These are phyloP conservation scores for Colletotrichum sp. DNA, from an alignment of 2,329 filamentous ascomycete species.

Conservation along the genomic window DNA sequence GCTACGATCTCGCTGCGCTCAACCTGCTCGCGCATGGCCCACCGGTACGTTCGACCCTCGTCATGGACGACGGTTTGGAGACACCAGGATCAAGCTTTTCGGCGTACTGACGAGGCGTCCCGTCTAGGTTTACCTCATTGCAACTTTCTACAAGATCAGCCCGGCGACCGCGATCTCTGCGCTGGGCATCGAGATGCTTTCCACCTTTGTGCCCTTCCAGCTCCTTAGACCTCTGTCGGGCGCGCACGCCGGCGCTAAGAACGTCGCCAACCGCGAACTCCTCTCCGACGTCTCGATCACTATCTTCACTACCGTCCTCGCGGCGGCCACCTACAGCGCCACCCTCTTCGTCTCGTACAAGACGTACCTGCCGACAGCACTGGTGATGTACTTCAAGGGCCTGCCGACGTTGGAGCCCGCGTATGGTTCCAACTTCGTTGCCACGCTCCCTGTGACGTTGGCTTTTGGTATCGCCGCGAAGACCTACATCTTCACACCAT, in stretches of 20 bases:
- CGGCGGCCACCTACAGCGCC: constrained; percentile 76
- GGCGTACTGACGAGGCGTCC: not conserved
- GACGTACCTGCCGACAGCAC: constrained; percentile 70
- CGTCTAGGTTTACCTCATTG: constrained; percentile 71
- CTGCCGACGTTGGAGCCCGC: constrained; percentile 72
- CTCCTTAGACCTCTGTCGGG: constrained; percentile 72
- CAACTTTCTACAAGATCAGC: constrained; percentile 76
- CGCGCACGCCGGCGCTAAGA: constrained; percentile 60
- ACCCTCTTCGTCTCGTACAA: constrained; percentile 71
- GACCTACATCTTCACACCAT: constrained; percentile 78
- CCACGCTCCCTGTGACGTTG: constrained; percentile 63
- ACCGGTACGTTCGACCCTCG: constrained; percentile 50
- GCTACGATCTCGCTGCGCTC: constrained; percentile 69
- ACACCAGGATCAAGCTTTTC: not conserved
- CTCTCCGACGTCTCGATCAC: constrained; percentile 66
- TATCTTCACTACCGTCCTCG: constrained; percentile 69
- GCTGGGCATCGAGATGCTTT: constrained; percentile 70
- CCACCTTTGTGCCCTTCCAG: constrained; percentile 74
- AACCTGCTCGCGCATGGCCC: constrained; percentile 77
- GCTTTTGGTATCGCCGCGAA: constrained; percentile 72
- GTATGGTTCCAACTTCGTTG: constrained; percentile 65
- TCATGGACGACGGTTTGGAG: not conserved
- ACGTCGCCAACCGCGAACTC: constrained; percentile 66
- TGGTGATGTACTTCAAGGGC: constrained; percentile 78
- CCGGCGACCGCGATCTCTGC: constrained; percentile 63